Base-by-base conservation (phyloP, 1,284 basidiomycete species). In the Prillingera fragicola region DNA sequence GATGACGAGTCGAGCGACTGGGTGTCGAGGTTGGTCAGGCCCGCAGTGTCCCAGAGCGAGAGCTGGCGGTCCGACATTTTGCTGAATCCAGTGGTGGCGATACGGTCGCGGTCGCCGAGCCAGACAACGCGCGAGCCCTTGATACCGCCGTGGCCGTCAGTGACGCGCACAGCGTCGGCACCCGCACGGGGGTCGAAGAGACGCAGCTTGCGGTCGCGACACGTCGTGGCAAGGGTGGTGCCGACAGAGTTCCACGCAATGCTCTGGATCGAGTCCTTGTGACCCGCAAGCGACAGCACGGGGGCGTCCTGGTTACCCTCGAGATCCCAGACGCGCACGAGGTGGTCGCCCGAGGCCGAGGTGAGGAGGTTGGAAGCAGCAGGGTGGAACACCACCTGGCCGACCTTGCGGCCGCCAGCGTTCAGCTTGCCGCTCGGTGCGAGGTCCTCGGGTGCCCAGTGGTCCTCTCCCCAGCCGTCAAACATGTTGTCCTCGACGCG, bases 1-100 rank as follows among this genome's bases (percentile, higher is more conserved):
- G n/a, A 62, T 65, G 27, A 29, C 67, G 90, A 87, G 71, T 95
- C 91, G 51, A 94, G 76, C 18, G 76, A 78, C 43, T 81, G 74
- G 47, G 80, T 87, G 74, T 89, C 89, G 55, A 90, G 59, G 64
- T 80, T 86, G 35, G 66, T 74, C 47, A 94, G 69, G 17, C 80
- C 76, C 4, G 80, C 78, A 1, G 84, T 80, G 62, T 94, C 88
- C 89, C 89, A 94, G 32, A 97, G 73, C 48, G 78, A 79, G 45
- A 92, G 77, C 71, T 97, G 90, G 9, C 92, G 78, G 68, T 95
- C 89, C 37, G 85, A 88, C 84, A 92, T 91, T 71, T 83, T 88
- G 74, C 85, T 89, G 72, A 97, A 96, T 4, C 90, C 92, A 7
- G 94, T 96, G 24, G 89, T 95, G 26, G 85, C 88, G 62, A 96